Evolutionary conservation across 306 rosid genomes (phyloP).

Genomic region (Quercus engelmannii): DNA sequence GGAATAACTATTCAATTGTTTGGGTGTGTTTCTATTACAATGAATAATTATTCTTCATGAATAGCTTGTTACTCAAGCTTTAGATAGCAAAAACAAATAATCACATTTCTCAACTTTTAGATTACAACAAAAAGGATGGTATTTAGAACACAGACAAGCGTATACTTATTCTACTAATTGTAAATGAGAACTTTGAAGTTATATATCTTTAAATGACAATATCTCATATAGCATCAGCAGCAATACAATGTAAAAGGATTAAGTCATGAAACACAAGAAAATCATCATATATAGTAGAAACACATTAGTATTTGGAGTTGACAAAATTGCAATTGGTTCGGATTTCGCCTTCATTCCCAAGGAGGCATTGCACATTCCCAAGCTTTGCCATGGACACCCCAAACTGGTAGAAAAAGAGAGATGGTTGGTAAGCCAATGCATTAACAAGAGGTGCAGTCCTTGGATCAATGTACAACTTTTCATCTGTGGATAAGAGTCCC

Average conservation of each 20-base stretch:
- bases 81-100: background rate
- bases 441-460: constrained; percentile 59
- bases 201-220: background rate
- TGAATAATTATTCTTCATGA: too few relatives aligned
- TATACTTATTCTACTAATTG: background rate
- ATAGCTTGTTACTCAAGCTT: too few relatives aligned
- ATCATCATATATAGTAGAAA: background rate
- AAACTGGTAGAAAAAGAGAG: constrained; percentile 48
- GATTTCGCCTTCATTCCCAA: constrained; percentile 61
- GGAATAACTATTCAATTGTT: too few relatives aligned
- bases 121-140: background rate
- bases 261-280: background rate
- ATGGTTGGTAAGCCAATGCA: constrained; percentile 36
- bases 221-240: background rate
- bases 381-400: constrained; percentile 77
- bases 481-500: constrained; percentile 68
- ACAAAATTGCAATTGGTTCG: constrained; percentile 71
- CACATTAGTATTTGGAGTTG: constrained; percentile 38
- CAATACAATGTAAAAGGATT: background rate
- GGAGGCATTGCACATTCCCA: constrained; percentile 62
- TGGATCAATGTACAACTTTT: constrained; percentile 47
- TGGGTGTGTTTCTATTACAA: too few relatives aligned
- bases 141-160: background rate
- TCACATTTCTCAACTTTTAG: background rate
- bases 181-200: background rate